These are phyloP conservation scores for Diutina pseudorugosa DNA, from an alignment of 1,139 yeast genomes.

Conservation along the genomic window DNA sequence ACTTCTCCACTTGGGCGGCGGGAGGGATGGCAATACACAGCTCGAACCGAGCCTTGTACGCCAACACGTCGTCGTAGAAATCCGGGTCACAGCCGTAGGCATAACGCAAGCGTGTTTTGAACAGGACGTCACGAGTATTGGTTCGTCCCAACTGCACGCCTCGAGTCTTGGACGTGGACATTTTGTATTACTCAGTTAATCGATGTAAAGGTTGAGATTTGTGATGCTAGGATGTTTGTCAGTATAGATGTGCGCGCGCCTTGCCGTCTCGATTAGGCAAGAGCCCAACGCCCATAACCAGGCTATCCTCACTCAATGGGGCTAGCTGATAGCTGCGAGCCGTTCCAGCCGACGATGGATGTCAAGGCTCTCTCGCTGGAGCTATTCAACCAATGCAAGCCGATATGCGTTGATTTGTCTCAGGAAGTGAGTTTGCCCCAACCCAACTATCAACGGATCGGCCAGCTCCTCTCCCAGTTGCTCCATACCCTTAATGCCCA, in stretches of 20 bases:
- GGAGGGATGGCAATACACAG: neutral
- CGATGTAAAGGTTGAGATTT: no score
- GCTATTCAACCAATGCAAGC: neutral
- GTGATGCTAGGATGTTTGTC: neutral
- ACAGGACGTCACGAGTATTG: neutral
- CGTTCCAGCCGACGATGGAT: neutral
- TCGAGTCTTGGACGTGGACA: neutral
- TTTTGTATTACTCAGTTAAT: no score
- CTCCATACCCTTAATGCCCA: neutral
- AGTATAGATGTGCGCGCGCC: no score
- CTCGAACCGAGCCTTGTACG: neutral
- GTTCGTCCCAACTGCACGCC: neutral
- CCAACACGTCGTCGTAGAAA: neutral
- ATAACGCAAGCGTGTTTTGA: neutral
- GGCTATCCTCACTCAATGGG: no score
- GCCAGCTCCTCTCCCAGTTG: neutral
- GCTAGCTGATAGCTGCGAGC: neutral
- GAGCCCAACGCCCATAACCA: no score
- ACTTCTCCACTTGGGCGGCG: neutral
- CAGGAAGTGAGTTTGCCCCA: neutral
- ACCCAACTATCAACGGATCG: neutral
- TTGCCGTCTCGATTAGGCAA: no score
- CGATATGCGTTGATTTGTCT: neutral
- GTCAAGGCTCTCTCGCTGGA: constrained; percentile 1
- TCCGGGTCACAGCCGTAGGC: neutral